Evolutionary conservation across 257 asterid genomes (phyloP).

Genomic region (Lithospermum erythrorhizon): DNA sequence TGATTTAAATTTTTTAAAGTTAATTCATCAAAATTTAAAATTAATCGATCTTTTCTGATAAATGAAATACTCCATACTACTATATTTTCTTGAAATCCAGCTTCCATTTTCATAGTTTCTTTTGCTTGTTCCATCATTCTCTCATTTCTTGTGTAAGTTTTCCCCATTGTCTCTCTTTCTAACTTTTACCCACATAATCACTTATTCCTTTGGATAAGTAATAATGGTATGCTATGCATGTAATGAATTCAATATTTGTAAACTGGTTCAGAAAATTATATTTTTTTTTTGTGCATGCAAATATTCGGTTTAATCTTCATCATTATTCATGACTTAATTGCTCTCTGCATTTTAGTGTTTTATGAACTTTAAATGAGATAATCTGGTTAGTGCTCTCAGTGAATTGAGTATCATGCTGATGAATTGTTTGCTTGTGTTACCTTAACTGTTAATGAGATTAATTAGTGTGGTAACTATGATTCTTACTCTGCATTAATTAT

Average conservation of each 20-base stretch:
- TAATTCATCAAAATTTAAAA: too few relatives aligned
- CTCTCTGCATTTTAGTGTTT: not conserved
- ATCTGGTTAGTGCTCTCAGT: not conserved
- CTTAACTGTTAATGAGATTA: not conserved
- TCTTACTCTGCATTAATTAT: not conserved
- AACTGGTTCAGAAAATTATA: not conserved
- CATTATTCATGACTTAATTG: not conserved
- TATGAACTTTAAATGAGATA: not conserved
- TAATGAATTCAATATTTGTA: not conserved
- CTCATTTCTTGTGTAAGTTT: constrained; percentile 39
- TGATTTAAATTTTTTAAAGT: too few relatives aligned
- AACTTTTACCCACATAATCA: not conserved
- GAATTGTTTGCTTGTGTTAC: not conserved
- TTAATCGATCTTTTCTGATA: too few relatives aligned
- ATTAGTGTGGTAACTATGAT: not conserved
- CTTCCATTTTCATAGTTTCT: constrained; percentile 25
- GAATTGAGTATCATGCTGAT: not conserved
- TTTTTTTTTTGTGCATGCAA: not conserved
- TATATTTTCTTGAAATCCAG: constrained; percentile 29
- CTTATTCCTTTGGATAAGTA: too few relatives aligned
- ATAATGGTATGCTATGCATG: not conserved
- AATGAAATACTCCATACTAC: too few relatives aligned
- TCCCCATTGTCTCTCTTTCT: constrained; percentile 7
- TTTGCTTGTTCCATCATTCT: constrained; percentile 32
- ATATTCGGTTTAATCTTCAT: constrained; percentile 2